These are phyloP conservation scores for Takashimella koratensis DNA, from an alignment of 1,284 basidiomycete genomes.

Conservation along the genomic window DNA sequence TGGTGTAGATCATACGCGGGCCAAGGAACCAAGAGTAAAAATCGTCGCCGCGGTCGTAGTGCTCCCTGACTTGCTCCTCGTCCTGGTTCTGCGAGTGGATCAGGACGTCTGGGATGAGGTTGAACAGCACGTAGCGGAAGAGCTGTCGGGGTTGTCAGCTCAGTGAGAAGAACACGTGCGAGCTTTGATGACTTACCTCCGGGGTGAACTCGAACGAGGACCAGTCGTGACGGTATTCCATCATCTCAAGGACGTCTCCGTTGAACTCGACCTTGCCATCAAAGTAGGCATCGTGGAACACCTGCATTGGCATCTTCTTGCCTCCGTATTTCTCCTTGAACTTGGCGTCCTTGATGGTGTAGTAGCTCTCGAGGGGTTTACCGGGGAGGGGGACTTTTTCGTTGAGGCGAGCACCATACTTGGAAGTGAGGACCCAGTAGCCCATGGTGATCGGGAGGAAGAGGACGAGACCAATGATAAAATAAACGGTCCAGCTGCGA, in stretches of 20 bases:
- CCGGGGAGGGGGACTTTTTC: slow-evolving; percentile 83
- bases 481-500: slow-evolving; percentile 67
- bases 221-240: slow-evolving; percentile 97
- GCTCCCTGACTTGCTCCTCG: slow-evolving; percentile 90
- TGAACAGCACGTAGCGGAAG: slow-evolving; percentile 89
- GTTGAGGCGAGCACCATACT: slow-evolving; percentile 76
- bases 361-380: slow-evolving; percentile 81
- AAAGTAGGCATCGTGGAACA: slow-evolving; percentile 97
- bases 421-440: slow-evolving; percentile 89
- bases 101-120: slow-evolving; percentile 88
- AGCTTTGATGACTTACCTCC: slow-evolving; percentile 25
- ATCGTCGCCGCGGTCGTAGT: slow-evolving; percentile 96
- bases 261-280: slow-evolving; percentile 96
- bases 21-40: slow-evolving; percentile 76
- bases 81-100: slow-evolving; percentile 87
- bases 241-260: slow-evolving; percentile 88
- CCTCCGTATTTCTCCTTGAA: slow-evolving; percentile 71
- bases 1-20: slow-evolving; percentile 73
- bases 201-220: slow-evolving; percentile 68
- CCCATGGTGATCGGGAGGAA: slow-evolving; percentile 73
- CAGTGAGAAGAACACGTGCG: background rate
- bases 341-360: slow-evolving; percentile 80
- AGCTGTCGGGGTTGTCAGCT: slow-evolving; percentile 55
- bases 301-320: slow-evolving; percentile 95
- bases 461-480: slow-evolving; percentile 67